Evolutionary conservation across 805 yeast species (phyloP).

Genomic region (Candida xiaguanensis): DNA sequence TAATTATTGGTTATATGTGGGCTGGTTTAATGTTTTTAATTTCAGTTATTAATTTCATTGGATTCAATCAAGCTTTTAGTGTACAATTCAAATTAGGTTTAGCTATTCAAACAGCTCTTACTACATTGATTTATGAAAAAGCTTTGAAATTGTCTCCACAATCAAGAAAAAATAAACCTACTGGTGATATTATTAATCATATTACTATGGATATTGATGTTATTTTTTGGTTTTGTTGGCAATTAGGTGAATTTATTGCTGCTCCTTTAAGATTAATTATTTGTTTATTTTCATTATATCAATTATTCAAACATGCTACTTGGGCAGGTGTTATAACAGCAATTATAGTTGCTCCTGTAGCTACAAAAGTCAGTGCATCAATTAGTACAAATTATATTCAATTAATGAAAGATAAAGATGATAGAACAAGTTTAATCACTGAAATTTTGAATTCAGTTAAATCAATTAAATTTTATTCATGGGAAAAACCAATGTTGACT

Average conservation of each 20-base stretch:
- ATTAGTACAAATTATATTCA: constrained; percentile 21
- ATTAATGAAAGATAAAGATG: constrained; percentile 33
- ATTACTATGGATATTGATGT: constrained; percentile 28
- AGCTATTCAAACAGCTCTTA: constrained; percentile 18
- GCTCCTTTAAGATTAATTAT: constrained; percentile 22
- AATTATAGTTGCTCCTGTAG: constrained; percentile 28
- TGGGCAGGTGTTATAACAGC: constrained; percentile 34
- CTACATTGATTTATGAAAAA: constrained; percentile 24
- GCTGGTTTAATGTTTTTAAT: constrained; percentile 24
- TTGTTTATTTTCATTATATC: constrained; percentile 29
- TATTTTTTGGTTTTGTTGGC: constrained; percentile 12
- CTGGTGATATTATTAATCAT: constrained; percentile 33
- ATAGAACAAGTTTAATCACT: constrained; percentile 32
- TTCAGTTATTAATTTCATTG: constrained; percentile 19
- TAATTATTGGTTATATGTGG: constrained; percentile 23
- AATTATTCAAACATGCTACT: constrained; percentile 32
- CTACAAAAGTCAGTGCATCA: constrained; percentile 23
- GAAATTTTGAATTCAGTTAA: constrained; percentile 37
- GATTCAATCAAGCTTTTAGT: constrained; percentile 20
- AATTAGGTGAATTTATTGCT: constrained; percentile 15
- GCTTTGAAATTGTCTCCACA: constrained; percentile 29
- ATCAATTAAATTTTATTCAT: constrained; percentile 37
- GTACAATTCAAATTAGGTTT: constrained; percentile 13
- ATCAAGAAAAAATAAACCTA: constrained; percentile 26
- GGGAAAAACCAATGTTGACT: constrained; percentile 39